A percentile compares a stretch with the other conserved stretches of the same genome.
phyloP scores from a whole-genome alignment of 176 grass and related monocot genomes.

The Neostapfia colusana region DNA sequence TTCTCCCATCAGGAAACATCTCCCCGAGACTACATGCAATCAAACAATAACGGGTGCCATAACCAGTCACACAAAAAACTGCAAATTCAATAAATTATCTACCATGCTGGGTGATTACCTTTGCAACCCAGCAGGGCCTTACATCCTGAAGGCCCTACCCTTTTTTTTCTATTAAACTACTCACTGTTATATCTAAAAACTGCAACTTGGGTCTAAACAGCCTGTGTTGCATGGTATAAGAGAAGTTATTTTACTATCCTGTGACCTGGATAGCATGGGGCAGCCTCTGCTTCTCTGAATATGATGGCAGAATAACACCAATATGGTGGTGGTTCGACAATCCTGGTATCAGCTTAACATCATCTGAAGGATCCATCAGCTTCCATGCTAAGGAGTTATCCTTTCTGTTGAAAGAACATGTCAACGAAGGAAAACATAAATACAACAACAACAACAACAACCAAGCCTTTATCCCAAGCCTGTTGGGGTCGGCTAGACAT shows the following conservation, averaged over 20 bases:
- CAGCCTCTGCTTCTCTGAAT: slow-evolving; percentile 4
- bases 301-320: slow-evolving; percentile 25
- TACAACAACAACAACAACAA: too few relatives aligned
- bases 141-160: slow-evolving; percentile 31
- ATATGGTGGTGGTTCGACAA: slow-evolving; percentile 20
- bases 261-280: background rate
- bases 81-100: slow-evolving; percentile 34
- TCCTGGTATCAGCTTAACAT: slow-evolving; percentile 5
- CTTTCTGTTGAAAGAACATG: slow-evolving; percentile 8
- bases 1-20: slow-evolving; percentile 5
- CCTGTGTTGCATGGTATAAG: slow-evolving; percentile 35
- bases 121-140: slow-evolving; percentile 36
- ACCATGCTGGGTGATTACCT: slow-evolving; percentile 33
- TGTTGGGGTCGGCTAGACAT: too few relatives aligned
- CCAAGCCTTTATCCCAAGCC: too few relatives aligned
- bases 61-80: slow-evolving; percentile 10
- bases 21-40: background rate
- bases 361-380: background rate
- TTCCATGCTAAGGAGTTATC: slow-evolving; percentile 27
- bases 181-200: slow-evolving; percentile 30
- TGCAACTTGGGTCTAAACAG: slow-evolving; percentile 39
- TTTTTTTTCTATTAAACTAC: slow-evolving; percentile 46
- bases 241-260: slow-evolving; percentile 43
- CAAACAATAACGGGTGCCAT: slow-evolving; percentile 7
- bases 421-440: background rate